These are phyloP conservation scores for Abrus pulchellus DNA, from an alignment of 306 rosid species.

Conservation along the genomic window DNA sequence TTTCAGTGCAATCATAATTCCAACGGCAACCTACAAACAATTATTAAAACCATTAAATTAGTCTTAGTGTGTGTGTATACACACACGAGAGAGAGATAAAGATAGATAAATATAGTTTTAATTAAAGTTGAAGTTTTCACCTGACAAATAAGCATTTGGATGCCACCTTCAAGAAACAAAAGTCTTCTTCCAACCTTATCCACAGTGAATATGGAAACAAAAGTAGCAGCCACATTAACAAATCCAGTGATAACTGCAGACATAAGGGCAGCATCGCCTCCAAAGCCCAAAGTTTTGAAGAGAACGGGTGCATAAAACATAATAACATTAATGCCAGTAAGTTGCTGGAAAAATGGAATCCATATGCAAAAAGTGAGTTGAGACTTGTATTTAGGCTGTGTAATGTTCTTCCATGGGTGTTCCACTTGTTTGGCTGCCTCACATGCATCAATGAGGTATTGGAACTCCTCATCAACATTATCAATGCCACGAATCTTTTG, in stretches of 20 bases:
- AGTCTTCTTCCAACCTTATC: slow-evolving; percentile 36
- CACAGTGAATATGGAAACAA: slow-evolving; percentile 35
- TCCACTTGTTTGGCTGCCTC: slow-evolving; percentile 39
- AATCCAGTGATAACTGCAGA: slow-evolving; percentile 43
- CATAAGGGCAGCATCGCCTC: slow-evolving; percentile 30
- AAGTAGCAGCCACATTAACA: slow-evolving; percentile 35
- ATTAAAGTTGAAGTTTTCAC: neutral
- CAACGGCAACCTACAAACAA: too few species aligned
- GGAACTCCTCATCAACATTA: slow-evolving; percentile 42
- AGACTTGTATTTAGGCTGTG: slow-evolving; percentile 27
- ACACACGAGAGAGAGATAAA: too few species aligned
- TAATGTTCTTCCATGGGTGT: slow-evolving; percentile 44
- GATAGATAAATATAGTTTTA: too few species aligned
- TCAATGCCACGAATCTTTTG: slow-evolving; percentile 37
- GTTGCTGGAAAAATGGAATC: slow-evolving; percentile 30
- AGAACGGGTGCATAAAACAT: slow-evolving; percentile 39
- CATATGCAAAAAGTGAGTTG: slow-evolving; percentile 37
- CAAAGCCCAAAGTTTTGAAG: slow-evolving; percentile 41
- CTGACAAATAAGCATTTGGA: slow-evolving; percentile 46
- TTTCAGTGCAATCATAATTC: too few species aligned
- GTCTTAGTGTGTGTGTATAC: too few species aligned
- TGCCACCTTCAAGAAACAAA: slow-evolving; percentile 43
- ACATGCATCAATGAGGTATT: slow-evolving; percentile 47
- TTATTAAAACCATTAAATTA: neutral
- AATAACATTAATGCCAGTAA: slow-evolving; percentile 37